A percentile compares a stretch with the other conserved stretches of the same genome.
Conservation (phyloP, 257 asterid genomes). For the Thymus mandschuricus region DNA sequence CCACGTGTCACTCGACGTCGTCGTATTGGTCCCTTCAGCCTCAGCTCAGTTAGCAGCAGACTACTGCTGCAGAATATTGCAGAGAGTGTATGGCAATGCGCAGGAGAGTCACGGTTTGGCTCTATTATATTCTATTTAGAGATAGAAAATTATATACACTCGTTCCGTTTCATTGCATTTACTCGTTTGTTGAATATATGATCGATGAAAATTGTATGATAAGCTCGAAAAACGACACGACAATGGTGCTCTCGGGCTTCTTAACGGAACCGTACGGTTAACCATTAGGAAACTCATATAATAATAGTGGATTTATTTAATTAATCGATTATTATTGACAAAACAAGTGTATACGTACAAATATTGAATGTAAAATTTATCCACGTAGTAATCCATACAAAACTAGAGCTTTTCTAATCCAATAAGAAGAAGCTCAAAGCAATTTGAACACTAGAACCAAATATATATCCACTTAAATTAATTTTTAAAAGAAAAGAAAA, state of each 20-base stretch:
- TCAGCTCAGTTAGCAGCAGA: neutral
- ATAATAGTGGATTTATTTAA: neutral
- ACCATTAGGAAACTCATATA: conserved; percentile 24
- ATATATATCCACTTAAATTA: neutral
- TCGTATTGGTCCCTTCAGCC: neutral
- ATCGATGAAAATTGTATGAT: conserved; percentile 22
- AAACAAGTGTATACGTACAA: neutral
- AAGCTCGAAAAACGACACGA: conserved; percentile 37
- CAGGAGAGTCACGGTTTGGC: conserved; percentile 35
- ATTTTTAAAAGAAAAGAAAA: neutral
- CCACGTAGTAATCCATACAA: neutral
- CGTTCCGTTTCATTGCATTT: too few species aligned
- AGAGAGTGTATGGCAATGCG: conserved; percentile 16
- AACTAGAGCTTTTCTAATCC: neutral
- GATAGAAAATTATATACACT: too few species aligned
- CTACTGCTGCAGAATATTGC: neutral
- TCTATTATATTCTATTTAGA: conserved; percentile 4
- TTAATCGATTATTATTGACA: neutral
- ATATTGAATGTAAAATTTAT: neutral
- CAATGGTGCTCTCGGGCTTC: conserved; percentile 20
- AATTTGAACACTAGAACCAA: conserved; percentile 3
- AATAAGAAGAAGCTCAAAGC: neutral
- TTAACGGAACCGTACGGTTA: neutral
- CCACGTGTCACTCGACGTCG: conserved; percentile 32
- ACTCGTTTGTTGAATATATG: too few species aligned